A percentile compares a stretch with the other conserved stretches of the same genome.
Evolutionary conservation across 2,329 filamentous ascomycete species (phyloP).

Genomic region (Sporothrix curviconia): DNA sequence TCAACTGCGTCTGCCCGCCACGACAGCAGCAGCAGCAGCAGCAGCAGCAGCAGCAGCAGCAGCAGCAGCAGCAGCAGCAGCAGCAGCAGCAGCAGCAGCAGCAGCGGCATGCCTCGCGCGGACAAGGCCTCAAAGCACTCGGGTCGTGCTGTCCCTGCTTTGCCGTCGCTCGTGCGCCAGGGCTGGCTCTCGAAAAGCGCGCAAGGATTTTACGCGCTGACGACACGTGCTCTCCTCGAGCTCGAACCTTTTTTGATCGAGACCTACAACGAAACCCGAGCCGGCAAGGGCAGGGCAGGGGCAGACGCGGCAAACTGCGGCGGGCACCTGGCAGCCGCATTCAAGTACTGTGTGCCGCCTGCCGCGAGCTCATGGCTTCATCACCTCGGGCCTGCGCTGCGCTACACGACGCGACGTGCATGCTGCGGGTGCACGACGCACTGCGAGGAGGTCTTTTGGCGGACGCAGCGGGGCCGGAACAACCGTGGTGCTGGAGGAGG

Average conservation of each 20-base stretch:
- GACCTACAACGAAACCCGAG: conserved; percentile 69
- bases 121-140: conserved; percentile 62
- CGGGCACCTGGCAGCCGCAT: conserved; percentile 60
- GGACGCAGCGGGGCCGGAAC: conserved; percentile 43
- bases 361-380: conserved; percentile 82
- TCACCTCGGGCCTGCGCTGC: conserved; percentile 79
- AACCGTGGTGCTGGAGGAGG: conserved; percentile 45
- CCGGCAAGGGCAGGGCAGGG: conserved; percentile 39
- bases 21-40: too few species aligned
- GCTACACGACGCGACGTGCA: conserved; percentile 59
- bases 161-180: conserved; percentile 65
- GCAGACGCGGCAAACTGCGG: too few species aligned
- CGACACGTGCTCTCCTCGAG: conserved; percentile 75
- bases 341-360: conserved; percentile 82
- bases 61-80: not conserved
- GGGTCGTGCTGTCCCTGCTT: conserved; percentile 68
- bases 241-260: conserved; percentile 76
- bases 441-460: conserved; percentile 68
- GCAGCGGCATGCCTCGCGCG: conserved; percentile 21
- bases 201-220: conserved; percentile 67
- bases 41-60: too few species aligned
- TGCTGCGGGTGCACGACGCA: conserved; percentile 67
- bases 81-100: conserved; percentile 23
- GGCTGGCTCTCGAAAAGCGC: conserved; percentile 77
- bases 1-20: conserved; percentile 57